phyloP scores from a whole-genome alignment of 108 stramenopile species.

The Schizochytrium sp. region DNA sequence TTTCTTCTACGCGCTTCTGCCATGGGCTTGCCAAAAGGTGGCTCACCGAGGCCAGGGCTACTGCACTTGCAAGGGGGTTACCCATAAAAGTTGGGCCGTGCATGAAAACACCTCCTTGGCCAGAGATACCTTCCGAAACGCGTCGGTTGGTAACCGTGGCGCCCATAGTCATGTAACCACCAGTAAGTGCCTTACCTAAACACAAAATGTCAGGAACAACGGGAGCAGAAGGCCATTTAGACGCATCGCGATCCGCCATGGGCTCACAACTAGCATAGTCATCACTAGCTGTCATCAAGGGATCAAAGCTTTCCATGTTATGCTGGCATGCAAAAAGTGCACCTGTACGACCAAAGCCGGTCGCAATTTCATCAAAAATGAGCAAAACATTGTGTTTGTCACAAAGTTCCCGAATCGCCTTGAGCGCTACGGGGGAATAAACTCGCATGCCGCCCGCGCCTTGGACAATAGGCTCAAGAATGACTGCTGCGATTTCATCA shows the following conservation, averaged over 20 bases:
- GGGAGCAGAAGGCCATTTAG: neutral
- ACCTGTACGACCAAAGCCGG: conserved; percentile 89
- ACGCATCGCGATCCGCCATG: neutral
- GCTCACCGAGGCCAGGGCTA: conserved; percentile 77
- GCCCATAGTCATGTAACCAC: conserved; percentile 82
- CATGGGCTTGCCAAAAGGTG: conserved; percentile 76
- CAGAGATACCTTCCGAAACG: conserved; percentile 79
- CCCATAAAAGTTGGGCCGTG: conserved; percentile 53
- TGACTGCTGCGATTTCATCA: conserved; percentile 85
- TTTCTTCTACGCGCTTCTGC: conserved; percentile 73
- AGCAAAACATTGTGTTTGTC: conserved; percentile 81
- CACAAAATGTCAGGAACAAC: conserved; percentile 83
- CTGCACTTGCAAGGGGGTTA: neutral
- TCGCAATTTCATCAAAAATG: conserved; percentile 89
- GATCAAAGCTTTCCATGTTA: neutral
- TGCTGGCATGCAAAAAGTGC: conserved; percentile 84
- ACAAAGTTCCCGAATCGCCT: conserved; percentile 79
- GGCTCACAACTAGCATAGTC: neutral
- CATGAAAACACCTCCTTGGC: conserved; percentile 49
- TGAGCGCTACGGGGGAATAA: conserved; percentile 81
- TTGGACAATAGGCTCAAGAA: conserved; percentile 90
- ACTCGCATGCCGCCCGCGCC: conserved; percentile 91
- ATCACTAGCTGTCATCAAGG: neutral
- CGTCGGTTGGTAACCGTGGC: conserved; percentile 80
- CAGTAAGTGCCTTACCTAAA: conserved; percentile 86